A percentile compares a stretch with the other conserved stretches of the same genome.
Evolutionary conservation across 2,329 filamentous ascomycete species (phyloP).

Genomic region (Aspergillus hiratsukae): DNA sequence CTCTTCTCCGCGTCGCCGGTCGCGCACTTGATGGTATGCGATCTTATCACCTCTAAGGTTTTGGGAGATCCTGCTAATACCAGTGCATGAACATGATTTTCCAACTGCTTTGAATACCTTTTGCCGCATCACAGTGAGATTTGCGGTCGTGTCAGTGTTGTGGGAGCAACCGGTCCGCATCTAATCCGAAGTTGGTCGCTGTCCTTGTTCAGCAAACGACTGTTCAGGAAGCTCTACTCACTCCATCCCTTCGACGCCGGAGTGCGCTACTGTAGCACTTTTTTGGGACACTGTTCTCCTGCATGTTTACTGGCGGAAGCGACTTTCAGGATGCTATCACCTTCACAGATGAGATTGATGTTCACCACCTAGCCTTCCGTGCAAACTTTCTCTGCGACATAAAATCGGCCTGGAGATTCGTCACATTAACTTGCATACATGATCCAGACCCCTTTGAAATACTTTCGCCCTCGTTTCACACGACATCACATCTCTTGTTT

Average conservation of each 20-base stretch:
- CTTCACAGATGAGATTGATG: constrained; percentile 5
- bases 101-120: not conserved
- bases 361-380: constrained; percentile 6
- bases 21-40: not conserved
- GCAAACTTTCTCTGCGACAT: not conserved
- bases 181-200: not conserved
- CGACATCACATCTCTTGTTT: not conserved
- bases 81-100: not conserved
- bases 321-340: constrained; percentile 10
- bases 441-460: not conserved
- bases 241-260: not conserved
- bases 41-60: not conserved
- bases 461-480: not conserved
- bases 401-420: not conserved
- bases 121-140: not conserved
- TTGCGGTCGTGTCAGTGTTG: not conserved
- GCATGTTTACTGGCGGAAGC: not conserved
- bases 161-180: not conserved
- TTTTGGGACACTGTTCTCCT: not conserved
- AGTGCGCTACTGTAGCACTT: not conserved
- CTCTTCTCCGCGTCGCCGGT: constrained; percentile 3
- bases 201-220: not conserved
- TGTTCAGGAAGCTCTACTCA: not conserved
- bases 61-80: not conserved
- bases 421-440: not conserved